phyloP scores from a whole-genome alignment of 257 asterid genomes.

The Ilex asprella region DNA sequence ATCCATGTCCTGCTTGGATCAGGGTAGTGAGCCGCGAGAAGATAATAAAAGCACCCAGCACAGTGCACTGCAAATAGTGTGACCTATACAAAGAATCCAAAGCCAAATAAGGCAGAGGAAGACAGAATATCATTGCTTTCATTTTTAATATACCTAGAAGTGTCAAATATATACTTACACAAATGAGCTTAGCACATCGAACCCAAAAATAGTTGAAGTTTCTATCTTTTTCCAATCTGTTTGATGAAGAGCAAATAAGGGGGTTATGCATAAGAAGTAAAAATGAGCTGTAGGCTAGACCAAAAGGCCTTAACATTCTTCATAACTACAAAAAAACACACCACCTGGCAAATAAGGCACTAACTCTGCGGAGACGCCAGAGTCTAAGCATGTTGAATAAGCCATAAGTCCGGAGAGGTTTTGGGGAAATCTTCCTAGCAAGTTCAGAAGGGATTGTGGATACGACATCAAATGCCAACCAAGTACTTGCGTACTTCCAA shows the following conservation, averaged over 20 bases:
- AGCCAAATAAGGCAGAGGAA: background rate
- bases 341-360: constrained; percentile 79
- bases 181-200: constrained; percentile 75
- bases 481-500: constrained; percentile 43
- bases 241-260: constrained; percentile 9
- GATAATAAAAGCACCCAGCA: constrained; percentile 90
- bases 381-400: constrained; percentile 82
- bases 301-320: background rate
- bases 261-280: background rate
- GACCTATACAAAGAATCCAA: constrained; percentile 39
- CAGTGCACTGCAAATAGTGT: constrained; percentile 91
- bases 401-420: constrained; percentile 51
- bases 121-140: no score
- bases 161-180: constrained; percentile 47
- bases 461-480: constrained; percentile 64
- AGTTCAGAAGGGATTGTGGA: constrained; percentile 80
- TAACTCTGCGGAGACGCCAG: constrained; percentile 87
- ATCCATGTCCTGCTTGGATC: constrained; percentile 71
- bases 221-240: constrained; percentile 87
- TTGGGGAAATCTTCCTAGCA: constrained; percentile 51
- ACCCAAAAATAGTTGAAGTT: constrained; percentile 88
- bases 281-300: background rate
- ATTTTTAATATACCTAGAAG: no score
- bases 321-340: constrained; percentile 3
- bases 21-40: constrained; percentile 67